These are phyloP conservation scores for Rhodotorula toruloides DNA, from an alignment of 768 basidiomycete genomes.

Conservation along the genomic window DNA sequence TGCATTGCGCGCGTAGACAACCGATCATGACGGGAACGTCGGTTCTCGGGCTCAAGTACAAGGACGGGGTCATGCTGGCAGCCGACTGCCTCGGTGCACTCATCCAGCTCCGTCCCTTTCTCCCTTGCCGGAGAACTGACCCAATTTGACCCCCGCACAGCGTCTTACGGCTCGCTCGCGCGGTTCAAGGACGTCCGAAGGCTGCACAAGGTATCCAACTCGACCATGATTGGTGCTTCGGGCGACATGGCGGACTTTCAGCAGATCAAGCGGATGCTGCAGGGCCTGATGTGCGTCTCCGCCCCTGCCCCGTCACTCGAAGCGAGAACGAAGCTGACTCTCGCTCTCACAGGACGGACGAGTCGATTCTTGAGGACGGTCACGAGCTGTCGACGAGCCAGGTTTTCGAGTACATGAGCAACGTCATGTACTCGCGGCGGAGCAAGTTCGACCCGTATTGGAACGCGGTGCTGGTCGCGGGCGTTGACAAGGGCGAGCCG, in stretches of 20 bases:
- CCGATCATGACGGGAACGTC: slow-evolving; percentile 97
- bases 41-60: slow-evolving; percentile 87
- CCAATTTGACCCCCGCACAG: neutral
- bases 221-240: slow-evolving; percentile 82
- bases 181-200: slow-evolving; percentile 92
- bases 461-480: slow-evolving; percentile 91
- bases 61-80: slow-evolving; percentile 96
- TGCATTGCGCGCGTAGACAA: slow-evolving; percentile 49
- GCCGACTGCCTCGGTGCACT: slow-evolving; percentile 87
- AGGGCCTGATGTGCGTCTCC: slow-evolving; percentile 58
- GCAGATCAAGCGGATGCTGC: slow-evolving; percentile 73
- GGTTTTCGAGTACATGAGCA: slow-evolving; percentile 84
- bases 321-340: neutral
- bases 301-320: neutral
- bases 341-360: slow-evolving; percentile 52
- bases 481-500: slow-evolving; percentile 62
- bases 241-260: slow-evolving; percentile 99
- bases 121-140: neutral
- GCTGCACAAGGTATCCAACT: slow-evolving; percentile 72
- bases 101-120: slow-evolving; percentile 14
- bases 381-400: slow-evolving; percentile 78
- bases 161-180: slow-evolving; percentile 94
- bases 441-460: slow-evolving; percentile 88
- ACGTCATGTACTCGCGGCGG: slow-evolving; percentile 82
- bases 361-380: slow-evolving; percentile 74